Evolutionary conservation across 331 rosid genomes (phyloP), one percentile per base, ranked within the genome.

Genomic region (Prunus yedoensis): DNA sequence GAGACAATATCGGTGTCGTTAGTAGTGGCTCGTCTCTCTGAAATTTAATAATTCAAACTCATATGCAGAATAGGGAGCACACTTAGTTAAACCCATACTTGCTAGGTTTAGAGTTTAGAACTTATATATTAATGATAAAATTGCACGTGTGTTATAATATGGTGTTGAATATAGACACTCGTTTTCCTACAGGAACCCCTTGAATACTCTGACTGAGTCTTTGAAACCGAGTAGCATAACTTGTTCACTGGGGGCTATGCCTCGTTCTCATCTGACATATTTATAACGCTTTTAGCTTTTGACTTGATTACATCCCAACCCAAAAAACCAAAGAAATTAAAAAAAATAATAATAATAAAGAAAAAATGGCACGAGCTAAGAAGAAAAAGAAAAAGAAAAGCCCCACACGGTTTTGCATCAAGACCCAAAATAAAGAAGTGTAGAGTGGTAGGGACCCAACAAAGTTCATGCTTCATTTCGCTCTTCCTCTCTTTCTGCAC

Each of bases 401-500:
- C 25, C 77, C 70, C 70, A 73, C 79, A 7, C 79, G 71, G 51
- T n/a, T 65, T 63, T 63, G 50, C 11, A 61, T 63, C 30, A 8
- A 0, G 21, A 53, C 21, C 4, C 18, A 2, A 53, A 53, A 5
- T 2, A 10, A 57, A 57, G 62, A 11, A 21, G 3, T 57, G 30
- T 11, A 51, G 5, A 15, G 7, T 4, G 1, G 63, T 12, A 18
- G 13, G 30, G 49, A 64, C 51, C 43, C 30, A 4, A 25, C 9
- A 71, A 5, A 60, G 41, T 50, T 61, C 23, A 2, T 15, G 0
- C 35, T 17, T n/a, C n/a, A n/a, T n/a, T n/a, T n/a, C n/a, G n/a
- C n/a, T n/a, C n/a, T 17, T 43, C 32, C 17, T 64, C 71, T 35
- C 18, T 78, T 79, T 81, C 86, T 70, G 57, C 49, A 28, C 46